These are phyloP conservation scores for Spergularia marina DNA, from an alignment of 148 eudicot genomes.

Conservation along the genomic window DNA sequence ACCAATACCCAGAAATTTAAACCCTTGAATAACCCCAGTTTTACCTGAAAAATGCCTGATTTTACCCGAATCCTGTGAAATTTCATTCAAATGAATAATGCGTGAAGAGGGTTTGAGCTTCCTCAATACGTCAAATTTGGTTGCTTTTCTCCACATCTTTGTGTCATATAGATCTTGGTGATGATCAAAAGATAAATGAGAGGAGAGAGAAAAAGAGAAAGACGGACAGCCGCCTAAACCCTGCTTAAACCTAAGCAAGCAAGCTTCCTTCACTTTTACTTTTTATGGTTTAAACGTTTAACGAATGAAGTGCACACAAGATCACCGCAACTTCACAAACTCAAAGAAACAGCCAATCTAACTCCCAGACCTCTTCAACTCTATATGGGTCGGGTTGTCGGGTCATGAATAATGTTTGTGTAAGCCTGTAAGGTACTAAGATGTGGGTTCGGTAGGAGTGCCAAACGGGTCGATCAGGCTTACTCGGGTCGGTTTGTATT, in stretches of 20 bases:
- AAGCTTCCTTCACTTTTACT: not conserved
- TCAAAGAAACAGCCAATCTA: no score
- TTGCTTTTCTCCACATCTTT: slow-evolving; percentile 37
- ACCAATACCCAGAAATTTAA: slow-evolving; percentile 14
- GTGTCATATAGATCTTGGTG: not conserved
- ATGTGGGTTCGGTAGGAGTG: no score
- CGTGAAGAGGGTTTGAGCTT: slow-evolving; percentile 19
- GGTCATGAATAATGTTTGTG: no score
- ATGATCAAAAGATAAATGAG: not conserved
- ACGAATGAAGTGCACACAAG: no score
- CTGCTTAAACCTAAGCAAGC: not conserved
- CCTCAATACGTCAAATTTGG: slow-evolving; percentile 31
- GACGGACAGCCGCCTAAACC: slow-evolving; percentile 26
- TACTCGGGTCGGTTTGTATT: no score
- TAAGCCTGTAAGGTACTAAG: no score
- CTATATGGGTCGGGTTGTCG: no score
- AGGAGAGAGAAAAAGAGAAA: slow-evolving; percentile 8
- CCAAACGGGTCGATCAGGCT: no score
- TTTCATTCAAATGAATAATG: slow-evolving; percentile 1
- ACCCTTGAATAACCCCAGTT: slow-evolving; percentile 5
- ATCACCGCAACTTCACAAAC: no score
- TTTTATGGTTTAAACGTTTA: not conserved
- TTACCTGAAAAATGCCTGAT: slow-evolving; percentile 12
- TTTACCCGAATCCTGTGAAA: slow-evolving; percentile 8
- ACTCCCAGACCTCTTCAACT: no score